Evolutionary conservation across 2,329 filamentous ascomycete species (phyloP).

Genomic region (Dryadomyces quercus-mongolicae): DNA sequence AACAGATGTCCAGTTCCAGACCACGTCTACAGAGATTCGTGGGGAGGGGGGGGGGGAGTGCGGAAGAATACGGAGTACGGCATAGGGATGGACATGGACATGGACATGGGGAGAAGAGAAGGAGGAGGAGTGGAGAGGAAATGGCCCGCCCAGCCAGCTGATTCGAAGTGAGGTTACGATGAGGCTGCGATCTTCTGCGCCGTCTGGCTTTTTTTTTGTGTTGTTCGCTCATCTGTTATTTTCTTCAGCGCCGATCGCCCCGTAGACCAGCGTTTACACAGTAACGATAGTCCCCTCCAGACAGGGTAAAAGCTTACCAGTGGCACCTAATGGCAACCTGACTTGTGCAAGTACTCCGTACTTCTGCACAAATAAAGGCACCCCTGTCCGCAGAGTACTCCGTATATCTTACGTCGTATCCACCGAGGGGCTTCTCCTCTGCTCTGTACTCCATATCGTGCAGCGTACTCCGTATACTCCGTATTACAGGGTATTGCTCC

Average conservation of each 20-base stretch:
- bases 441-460: too few species aligned
- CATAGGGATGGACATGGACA: neutral
- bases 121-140: neutral
- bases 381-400: too few species aligned
- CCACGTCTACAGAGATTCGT: too few species aligned
- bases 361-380: too few species aligned
- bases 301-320: too few species aligned
- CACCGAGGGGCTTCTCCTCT: too few species aligned
- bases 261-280: neutral
- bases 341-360: too few species aligned
- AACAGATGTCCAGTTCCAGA: neutral
- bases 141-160: neutral
- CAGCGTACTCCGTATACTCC: too few species aligned
- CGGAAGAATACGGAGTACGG: neutral
- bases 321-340: too few species aligned
- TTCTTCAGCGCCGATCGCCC: neutral
- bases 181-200: neutral
- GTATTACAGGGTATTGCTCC: too few species aligned
- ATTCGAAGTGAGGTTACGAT: neutral
- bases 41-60: neutral
- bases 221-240: neutral
- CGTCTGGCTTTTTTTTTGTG: neutral
- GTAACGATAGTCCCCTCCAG: too few species aligned
- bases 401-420: too few species aligned
- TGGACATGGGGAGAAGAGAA: neutral